Evolutionary conservation across 345 rosid genomes (phyloP).

Genomic region (Stellera chamaejasme): DNA sequence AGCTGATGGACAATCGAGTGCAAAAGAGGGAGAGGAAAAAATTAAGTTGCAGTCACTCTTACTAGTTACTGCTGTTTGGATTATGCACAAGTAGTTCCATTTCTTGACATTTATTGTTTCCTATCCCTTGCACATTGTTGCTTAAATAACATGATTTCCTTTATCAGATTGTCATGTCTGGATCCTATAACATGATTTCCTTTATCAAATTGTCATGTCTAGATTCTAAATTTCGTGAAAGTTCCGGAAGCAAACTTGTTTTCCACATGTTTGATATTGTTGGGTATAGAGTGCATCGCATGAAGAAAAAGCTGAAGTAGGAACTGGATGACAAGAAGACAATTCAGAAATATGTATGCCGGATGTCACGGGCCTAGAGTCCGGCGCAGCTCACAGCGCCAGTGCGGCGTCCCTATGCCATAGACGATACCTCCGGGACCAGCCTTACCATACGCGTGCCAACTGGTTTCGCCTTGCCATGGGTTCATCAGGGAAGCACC

Average conservation of each 20-base stretch:
- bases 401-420: too few species aligned
- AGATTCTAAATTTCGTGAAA: slow-evolving; percentile 9
- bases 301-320: slow-evolving; percentile 75
- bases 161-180: slow-evolving; percentile 5
- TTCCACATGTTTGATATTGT: slow-evolving; percentile 75
- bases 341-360: slow-evolving; percentile 84
- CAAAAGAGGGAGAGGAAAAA: slow-evolving; percentile 75
- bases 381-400: too few species aligned
- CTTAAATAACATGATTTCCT: background rate
- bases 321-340: slow-evolving; percentile 84
- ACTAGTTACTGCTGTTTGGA: slow-evolving; percentile 91
- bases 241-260: slow-evolving; percentile 14
- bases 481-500: too few species aligned
- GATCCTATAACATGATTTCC: background rate
- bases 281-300: slow-evolving; percentile 60
- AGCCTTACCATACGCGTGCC: too few species aligned
- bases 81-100: slow-evolving; percentile 60
- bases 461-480: too few species aligned
- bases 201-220: slow-evolving; percentile 3
- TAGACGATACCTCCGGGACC: too few species aligned
- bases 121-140: background rate
- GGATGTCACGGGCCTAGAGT: too few species aligned
- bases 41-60: slow-evolving; percentile 79
- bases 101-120: background rate
- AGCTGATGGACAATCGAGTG: slow-evolving; percentile 30